A percentile compares a stretch with the other conserved stretches of the same genome.
phyloP scores from a whole-genome alignment of 192 early-diverging fungal genomes.

The Coemansia sp. region DNA sequence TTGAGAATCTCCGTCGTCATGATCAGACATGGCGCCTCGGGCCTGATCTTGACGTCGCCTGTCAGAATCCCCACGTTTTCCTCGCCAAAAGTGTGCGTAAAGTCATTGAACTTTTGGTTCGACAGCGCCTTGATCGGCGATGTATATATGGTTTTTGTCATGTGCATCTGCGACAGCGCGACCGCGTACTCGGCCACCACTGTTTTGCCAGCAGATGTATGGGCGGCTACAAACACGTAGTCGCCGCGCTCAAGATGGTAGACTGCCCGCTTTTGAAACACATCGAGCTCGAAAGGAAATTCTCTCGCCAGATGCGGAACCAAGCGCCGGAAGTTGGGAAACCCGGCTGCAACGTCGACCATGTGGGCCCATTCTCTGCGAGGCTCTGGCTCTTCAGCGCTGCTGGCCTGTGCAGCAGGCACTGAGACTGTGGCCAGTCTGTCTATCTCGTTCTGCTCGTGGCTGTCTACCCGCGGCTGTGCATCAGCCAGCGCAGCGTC shows the following conservation, averaged over 20 bases:
- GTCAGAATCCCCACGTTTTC: conserved; percentile 96
- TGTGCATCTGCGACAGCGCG: conserved; percentile 88
- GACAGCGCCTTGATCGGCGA: conserved; percentile 98
- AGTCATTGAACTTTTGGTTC: conserved; percentile 99
- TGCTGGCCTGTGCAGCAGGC: not conserved
- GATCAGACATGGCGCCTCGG: conserved; percentile 94
- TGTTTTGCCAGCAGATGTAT: conserved; percentile 98
- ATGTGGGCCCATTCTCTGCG: conserved; percentile 88
- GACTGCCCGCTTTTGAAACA: conserved; percentile 95
- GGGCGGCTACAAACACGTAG: conserved; percentile 96
- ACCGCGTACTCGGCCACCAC: conserved; percentile 99
- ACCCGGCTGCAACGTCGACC: conserved; percentile 80
- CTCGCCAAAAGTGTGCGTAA: conserved; percentile 78
- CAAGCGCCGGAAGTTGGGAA: conserved; percentile 85
- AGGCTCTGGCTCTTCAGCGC: not conserved
- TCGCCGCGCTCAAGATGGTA: conserved; percentile 95
- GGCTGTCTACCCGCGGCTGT: not conserved
- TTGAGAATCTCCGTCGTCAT: conserved; percentile 99
- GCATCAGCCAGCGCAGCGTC: not conserved
- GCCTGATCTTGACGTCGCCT: conserved; percentile 95
- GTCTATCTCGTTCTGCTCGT: conserved; percentile 12
- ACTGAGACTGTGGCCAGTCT: not conserved
- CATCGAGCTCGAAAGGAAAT: conserved; percentile 94
- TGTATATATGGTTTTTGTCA: conserved; percentile 95
- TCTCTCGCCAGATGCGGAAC: conserved; percentile 87